Percentiles rank a stretch among this genome's conserved stretches.
Conservation (phyloP, 2,329 filamentous ascomycete genomes). For the Sphaerulina vaccinii region DNA sequence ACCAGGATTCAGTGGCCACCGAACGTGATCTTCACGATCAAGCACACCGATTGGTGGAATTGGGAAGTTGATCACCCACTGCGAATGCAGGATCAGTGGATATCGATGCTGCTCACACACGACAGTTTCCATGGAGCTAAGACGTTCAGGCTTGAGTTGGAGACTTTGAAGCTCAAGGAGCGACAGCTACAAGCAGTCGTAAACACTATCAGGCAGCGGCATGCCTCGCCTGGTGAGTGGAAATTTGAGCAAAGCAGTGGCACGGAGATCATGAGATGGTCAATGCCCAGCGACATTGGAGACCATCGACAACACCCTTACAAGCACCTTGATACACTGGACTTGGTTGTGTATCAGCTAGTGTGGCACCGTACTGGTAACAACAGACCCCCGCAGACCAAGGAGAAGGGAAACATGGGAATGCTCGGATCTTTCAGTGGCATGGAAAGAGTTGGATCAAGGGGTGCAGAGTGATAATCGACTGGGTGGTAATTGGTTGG, state of each 20-base stretch:
- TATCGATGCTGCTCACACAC: background rate
- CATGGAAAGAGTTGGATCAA: no score
- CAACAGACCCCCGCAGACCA: no score
- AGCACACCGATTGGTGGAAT: conserved; percentile 17
- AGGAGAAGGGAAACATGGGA: no score
- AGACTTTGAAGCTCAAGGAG: conserved; percentile 12
- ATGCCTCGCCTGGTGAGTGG: background rate
- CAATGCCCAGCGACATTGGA: conserved; percentile 5
- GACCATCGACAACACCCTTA: background rate
- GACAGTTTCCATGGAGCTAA: background rate
- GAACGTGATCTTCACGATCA: conserved; percentile 12
- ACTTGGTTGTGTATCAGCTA: background rate
- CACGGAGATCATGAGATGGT: conserved; percentile 5
- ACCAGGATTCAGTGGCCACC: background rate
- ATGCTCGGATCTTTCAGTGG: no score
- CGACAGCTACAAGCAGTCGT: conserved; percentile 2
- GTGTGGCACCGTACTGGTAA: background rate
- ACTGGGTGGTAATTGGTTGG: no score
- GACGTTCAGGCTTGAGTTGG: conserved; percentile 11
- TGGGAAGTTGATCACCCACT: conserved; percentile 5
- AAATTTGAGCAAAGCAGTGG: background rate
- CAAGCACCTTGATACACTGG: background rate
- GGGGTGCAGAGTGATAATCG: no score
- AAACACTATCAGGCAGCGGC: conserved; percentile 1
- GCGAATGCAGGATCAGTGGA: background rate